Evolutionary conservation across 108 stramenopile species (phyloP).

Genomic region (Craspedostauros australis): DNA sequence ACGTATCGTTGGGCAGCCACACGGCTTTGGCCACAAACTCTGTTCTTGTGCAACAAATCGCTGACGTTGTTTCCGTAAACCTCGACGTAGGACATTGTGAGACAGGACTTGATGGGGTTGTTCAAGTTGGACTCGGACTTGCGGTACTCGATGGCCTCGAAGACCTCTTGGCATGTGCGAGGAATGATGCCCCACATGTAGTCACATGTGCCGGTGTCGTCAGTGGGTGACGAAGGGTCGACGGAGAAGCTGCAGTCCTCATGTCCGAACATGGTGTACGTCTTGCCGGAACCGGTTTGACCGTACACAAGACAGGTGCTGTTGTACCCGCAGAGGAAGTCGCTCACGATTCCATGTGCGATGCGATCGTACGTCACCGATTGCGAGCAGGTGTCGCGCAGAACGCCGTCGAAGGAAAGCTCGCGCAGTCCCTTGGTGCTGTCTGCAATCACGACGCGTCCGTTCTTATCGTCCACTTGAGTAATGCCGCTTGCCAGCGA

Average conservation of each 20-base stretch:
- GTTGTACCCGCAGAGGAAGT: conserved; percentile 56
- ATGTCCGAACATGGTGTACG: conserved; percentile 72
- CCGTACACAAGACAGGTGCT: conserved; percentile 67
- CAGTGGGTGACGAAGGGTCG: neutral
- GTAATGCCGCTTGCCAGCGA: conserved; percentile 23
- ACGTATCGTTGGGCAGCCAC: conserved; percentile 56
- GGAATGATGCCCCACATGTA: conserved; percentile 9
- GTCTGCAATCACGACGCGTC: conserved; percentile 43
- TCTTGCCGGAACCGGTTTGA: conserved; percentile 68
- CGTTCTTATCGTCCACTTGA: conserved; percentile 19
- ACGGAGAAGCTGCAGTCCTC: too few relatives aligned
- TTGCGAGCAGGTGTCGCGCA: conserved; percentile 25
- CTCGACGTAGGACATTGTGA: conserved; percentile 37
- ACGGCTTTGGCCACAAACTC: conserved; percentile 37
- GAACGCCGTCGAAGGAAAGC: conserved; percentile 54
- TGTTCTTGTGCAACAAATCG: conserved; percentile 42
- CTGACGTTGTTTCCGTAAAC: conserved; percentile 56
- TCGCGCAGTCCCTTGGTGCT: conserved; percentile 44
- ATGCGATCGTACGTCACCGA: conserved; percentile 29
- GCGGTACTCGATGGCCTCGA: conserved; percentile 2
- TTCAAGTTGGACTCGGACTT: neutral
- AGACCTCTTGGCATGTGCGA: conserved; percentile 6
- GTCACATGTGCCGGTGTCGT: too few relatives aligned
- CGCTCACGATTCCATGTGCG: conserved; percentile 31
- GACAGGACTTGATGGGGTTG: neutral